Conservation (phyloP, 345 rosid genomes). For the Pistacia integerrima region DNA sequence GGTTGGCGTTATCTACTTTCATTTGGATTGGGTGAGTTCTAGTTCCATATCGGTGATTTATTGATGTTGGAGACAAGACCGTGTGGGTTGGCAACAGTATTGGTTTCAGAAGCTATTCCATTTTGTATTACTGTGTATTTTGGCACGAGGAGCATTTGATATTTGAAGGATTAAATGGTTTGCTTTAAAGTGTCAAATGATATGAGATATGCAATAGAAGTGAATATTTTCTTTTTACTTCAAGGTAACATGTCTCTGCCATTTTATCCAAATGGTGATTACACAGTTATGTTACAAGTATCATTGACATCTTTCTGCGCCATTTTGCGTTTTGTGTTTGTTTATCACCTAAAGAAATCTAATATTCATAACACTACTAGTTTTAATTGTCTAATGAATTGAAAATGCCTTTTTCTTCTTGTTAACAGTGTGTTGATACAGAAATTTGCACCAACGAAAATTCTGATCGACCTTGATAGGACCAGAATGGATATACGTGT, state of each 20-base stretch:
- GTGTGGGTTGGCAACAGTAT: neutral
- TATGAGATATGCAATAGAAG: neutral
- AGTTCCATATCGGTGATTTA: neutral
- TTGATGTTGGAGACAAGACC: neutral
- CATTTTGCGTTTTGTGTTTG: neutral
- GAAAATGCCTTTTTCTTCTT: neutral
- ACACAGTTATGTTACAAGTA: too few species aligned
- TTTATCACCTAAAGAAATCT: neutral
- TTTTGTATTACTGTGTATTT: neutral
- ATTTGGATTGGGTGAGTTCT: neutral
- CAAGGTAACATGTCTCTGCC: constrained; percentile 1
- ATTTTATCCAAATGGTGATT: neutral
- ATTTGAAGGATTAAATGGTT: neutral
- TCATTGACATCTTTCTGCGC: neutral
- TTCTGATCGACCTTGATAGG: too few species aligned
- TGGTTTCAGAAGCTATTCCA: neutral
- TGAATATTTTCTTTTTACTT: neutral
- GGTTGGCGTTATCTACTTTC: neutral
- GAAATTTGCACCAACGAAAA: too few species aligned
- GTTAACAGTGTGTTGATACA: neutral
- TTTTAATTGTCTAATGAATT: neutral
- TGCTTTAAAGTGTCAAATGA: neutral
- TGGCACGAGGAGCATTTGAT: neutral
- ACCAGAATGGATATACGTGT: too few species aligned
- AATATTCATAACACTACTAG: neutral